Evolutionary conservation across 2,329 filamentous ascomycete species (phyloP).

Genomic region (Nakataea oryzae): DNA sequence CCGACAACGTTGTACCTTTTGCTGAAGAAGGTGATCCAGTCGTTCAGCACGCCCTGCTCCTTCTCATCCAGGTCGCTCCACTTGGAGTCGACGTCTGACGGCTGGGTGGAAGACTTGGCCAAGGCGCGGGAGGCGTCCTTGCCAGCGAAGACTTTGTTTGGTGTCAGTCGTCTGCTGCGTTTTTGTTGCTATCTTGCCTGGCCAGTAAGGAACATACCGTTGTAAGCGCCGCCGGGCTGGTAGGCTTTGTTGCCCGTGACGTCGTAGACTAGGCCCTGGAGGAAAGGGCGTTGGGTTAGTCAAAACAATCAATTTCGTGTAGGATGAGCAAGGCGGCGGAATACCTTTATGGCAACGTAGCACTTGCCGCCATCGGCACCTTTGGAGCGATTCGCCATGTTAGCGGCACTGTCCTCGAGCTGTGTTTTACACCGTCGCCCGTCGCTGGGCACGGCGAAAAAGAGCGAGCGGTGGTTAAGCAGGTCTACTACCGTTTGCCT

Average conservation of each 20-base stretch:
- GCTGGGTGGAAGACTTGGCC: slow-evolving; percentile 74
- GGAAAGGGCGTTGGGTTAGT: not conserved
- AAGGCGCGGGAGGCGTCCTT: slow-evolving; percentile 93
- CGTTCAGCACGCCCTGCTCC: slow-evolving; percentile 73
- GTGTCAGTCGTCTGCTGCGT: too few relatives aligned
- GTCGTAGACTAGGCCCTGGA: slow-evolving; percentile 83
- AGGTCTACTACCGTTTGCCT: slow-evolving; percentile 84
- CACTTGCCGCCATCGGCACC: slow-evolving; percentile 54
- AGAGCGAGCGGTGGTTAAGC: slow-evolving; percentile 20
- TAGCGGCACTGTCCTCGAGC: not conserved
- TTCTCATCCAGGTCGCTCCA: slow-evolving; percentile 79
- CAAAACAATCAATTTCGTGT: too few relatives aligned
- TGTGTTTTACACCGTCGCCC: too few relatives aligned
- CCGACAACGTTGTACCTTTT: slow-evolving; percentile 88
- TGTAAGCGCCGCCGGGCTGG: slow-evolving; percentile 70
- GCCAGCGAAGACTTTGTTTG: slow-evolving; percentile 73
- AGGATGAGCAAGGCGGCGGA: not conserved
- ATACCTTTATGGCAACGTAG: slow-evolving; percentile 61
- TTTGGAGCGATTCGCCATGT: slow-evolving; percentile 18
- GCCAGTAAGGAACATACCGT: slow-evolving; percentile 51
- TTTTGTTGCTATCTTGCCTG: not conserved
- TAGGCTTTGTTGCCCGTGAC: slow-evolving; percentile 87
- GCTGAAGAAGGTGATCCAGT: slow-evolving; percentile 94
- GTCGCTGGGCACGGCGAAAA: not conserved
- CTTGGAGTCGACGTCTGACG: slow-evolving; percentile 71